Base-by-base conservation (phyloP, 306 rosid genomes). In the Elaeagnus macrophylla region DNA sequence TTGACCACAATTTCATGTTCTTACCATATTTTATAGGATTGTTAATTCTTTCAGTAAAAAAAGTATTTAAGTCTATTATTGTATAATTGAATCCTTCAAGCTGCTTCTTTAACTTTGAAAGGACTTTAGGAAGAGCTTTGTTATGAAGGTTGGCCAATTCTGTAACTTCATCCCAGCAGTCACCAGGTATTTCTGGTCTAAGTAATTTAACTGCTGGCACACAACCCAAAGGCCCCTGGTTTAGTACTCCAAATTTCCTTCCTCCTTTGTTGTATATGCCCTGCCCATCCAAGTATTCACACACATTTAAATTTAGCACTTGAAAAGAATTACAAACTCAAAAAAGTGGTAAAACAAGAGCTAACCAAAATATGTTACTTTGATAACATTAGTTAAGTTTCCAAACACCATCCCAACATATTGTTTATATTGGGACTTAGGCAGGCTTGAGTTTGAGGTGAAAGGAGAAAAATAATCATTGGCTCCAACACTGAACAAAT, bases 1-100 rank as follows among this genome's bases (percentile, higher is more conserved):
- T 7, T 7, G 36, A 19, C 2, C 4, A 51, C 6, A 1, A 5
- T 3, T 32, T 6, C 9, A 35, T 43, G 10, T 7, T 1, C 36
- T 8, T 66, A 76, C 85, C 85, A 53, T 67, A 80, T 67, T 64
- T 81, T 39, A 72, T 39, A 64, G 95, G 82, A 46, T 60, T 15
- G 6, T 60, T 40, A 7, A 70, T 39, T 20, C 70, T 36, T 46
- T 68, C 46, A 13, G 38, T 0, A 1, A 60, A 10, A 35, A 60
- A 37, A 14, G 10, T 36, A 36, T 75, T 56, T 3, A n/a, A 43
- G 47, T 82, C 64, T 25, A 25, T 25, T 25, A 54, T 6, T 36
- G 61, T 45, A 49, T 64, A 64, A 19, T 64, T 64, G 61, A 64
- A 64, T 43, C 73, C 67, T 5, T 48, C 13, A 7, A 67, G 15